These are phyloP conservation scores for Gastrodia elata DNA, from an alignment of 106 monocot species.

Conservation along the genomic window DNA sequence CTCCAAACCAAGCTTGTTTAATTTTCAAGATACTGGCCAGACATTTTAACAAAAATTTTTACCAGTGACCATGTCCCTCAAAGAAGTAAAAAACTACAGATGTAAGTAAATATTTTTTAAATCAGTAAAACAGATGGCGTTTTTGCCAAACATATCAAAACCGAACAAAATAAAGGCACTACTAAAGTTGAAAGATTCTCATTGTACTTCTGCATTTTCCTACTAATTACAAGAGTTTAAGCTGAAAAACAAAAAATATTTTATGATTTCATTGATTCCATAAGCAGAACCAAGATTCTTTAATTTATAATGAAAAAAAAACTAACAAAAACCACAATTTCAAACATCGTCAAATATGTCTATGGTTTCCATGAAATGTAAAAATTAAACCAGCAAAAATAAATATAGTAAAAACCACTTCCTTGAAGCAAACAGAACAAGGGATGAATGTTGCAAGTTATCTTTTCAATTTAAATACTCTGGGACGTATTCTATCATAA, in stretches of 20 bases:
- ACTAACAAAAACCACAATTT: neutral
- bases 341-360: neutral
- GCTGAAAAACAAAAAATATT: too few species aligned
- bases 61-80: neutral
- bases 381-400: neutral
- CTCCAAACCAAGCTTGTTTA: neutral
- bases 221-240: too few species aligned
- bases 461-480: neutral
- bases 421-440: neutral
- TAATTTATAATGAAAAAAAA: too few species aligned
- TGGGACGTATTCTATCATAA: neutral
- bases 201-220: neutral
- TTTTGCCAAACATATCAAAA: neutral
- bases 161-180: neutral
- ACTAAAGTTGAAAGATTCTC: neutral
- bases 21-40: neutral
- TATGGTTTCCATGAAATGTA: neutral
- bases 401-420: neutral
- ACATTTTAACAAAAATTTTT: neutral
- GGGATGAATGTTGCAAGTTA: neutral
- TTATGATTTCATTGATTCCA: too few species aligned
- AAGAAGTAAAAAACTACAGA: conserved; percentile 1
- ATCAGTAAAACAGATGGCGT: neutral
- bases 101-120: neutral
- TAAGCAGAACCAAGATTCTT: neutral